A percentile compares a stretch with the other conserved stretches of the same genome.
These are phyloP conservation scores for Cordyceps tenuipes DNA, from an alignment of 2,329 filamentous ascomycete species.

Conservation along the genomic window DNA sequence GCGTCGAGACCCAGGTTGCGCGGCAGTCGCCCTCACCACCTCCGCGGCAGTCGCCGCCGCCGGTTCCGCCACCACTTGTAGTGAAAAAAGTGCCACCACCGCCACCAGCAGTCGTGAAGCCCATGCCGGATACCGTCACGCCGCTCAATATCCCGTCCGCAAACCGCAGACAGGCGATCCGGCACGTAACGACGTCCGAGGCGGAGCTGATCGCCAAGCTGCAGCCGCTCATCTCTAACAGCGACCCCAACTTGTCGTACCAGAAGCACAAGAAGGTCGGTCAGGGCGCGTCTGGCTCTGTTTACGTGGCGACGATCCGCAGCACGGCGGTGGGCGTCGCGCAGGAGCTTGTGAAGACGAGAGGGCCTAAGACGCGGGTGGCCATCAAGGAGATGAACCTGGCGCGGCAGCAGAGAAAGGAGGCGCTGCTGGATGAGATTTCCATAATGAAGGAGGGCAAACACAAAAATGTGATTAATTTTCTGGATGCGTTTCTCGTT, in stretches of 20 bases:
- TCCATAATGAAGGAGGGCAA: constrained; percentile 99
- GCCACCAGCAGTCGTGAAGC: not conserved
- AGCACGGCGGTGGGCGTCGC: constrained; percentile 78
- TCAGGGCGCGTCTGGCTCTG: constrained; percentile 95
- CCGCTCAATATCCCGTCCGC: constrained; percentile 3
- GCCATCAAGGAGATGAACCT: constrained; percentile 99
- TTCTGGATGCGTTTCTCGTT: constrained; percentile 90
- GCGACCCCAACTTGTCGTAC: constrained; percentile 89
- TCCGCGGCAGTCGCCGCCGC: not conserved
- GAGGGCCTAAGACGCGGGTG: constrained; percentile 78
- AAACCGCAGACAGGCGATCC: not conserved
- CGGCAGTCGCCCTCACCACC: not conserved
- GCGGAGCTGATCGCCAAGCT: constrained; percentile 94
- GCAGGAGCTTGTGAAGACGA: constrained; percentile 65
- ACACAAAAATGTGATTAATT: constrained; percentile 98
- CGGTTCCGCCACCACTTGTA: not conserved
- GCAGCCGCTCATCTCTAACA: constrained; percentile 88
- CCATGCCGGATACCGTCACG: not conserved
- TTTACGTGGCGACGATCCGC: constrained; percentile 95
- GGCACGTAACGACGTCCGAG: constrained; percentile 75
- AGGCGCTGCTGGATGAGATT: constrained; percentile 98
- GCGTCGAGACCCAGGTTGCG: not conserved
- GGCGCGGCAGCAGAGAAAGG: constrained; percentile 91
- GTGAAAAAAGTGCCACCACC: not conserved
- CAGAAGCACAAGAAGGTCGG: constrained; percentile 99